These are phyloP conservation scores for Scedosporium aurantiacum DNA, from an alignment of 2,329 filamentous ascomycete genomes.

Conservation along the genomic window DNA sequence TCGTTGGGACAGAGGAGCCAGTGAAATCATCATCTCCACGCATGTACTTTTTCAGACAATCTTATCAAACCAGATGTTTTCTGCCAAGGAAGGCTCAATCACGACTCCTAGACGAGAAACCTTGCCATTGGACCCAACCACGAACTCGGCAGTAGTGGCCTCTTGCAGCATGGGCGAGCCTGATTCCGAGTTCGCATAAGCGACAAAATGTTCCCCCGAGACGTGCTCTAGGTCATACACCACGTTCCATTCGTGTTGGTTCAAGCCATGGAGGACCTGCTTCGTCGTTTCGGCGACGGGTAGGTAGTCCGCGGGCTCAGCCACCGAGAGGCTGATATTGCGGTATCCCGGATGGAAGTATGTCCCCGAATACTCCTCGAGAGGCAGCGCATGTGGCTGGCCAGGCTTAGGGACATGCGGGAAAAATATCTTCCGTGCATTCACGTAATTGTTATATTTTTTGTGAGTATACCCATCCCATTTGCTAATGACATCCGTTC, in stretches of 20 bases:
- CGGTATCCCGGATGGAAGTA: constrained; percentile 21
- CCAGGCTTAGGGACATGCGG: constrained; percentile 13
- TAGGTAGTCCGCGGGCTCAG: neutral
- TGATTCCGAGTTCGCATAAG: constrained; percentile 2
- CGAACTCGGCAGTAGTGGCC: neutral
- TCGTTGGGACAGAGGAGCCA: no score
- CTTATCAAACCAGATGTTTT: constrained; percentile 5
- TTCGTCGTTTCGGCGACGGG: constrained; percentile 1
- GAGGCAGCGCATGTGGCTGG: constrained; percentile 25
- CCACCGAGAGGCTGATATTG: constrained; percentile 3
- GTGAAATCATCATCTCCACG: no score
- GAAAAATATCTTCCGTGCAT: constrained; percentile 2
- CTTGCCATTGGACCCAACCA: neutral
- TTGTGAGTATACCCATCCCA: neutral
- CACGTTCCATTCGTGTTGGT: constrained; percentile 1
- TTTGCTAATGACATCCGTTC: constrained; percentile 4
- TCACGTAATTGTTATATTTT: neutral
- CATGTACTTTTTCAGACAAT: neutral
- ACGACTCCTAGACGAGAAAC: neutral
- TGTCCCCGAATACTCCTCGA: constrained; percentile 28
- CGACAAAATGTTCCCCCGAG: constrained; percentile 10
- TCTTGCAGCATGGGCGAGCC: neutral
- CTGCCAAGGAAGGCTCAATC: neutral
- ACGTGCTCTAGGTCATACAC: constrained; percentile 9
- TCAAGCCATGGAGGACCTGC: constrained; percentile 2